Conservation (phyloP, 805 yeast species). For the Hanseniaspora pseudoguilliermondii region DNA sequence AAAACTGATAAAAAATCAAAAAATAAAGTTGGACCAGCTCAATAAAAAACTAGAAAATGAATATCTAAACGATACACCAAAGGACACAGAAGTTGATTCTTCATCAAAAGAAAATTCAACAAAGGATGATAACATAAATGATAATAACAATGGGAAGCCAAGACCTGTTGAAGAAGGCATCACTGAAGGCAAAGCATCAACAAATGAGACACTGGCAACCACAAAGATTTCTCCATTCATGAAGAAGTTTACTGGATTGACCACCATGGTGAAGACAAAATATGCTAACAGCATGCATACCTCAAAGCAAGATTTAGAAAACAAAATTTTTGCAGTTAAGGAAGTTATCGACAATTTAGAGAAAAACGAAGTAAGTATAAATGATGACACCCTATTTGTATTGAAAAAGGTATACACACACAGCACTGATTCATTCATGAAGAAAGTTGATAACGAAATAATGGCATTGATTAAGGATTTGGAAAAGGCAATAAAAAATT, state of each 20-base stretch:
- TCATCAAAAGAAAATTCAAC: background rate
- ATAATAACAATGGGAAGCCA: constrained; percentile 16
- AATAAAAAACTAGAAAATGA: constrained; percentile 18
- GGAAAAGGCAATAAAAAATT: background rate
- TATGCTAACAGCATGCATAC: constrained; percentile 3
- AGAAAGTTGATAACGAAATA: constrained; percentile 6
- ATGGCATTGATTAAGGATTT: background rate
- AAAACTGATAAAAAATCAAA: constrained; percentile 20
- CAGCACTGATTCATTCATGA: background rate
- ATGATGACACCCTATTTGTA: constrained; percentile 1
- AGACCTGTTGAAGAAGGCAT: constrained; percentile 19
- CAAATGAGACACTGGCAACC: background rate
- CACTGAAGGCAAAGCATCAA: constrained; percentile 15
- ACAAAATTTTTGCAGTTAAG: background rate
- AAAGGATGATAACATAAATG: background rate
- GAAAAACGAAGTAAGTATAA: constrained; percentile 8
- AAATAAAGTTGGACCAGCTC: constrained; percentile 20
- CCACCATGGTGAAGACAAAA: constrained; percentile 5
- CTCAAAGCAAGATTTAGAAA: background rate
- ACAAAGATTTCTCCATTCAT: constrained; percentile 8
- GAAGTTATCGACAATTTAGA: background rate
- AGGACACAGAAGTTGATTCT: background rate
- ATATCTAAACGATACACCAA: background rate
- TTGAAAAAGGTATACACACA: constrained; percentile 4
- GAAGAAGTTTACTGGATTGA: background rate